These are phyloP conservation scores for Kockovaella imperatae DNA, from an alignment of 768 basidiomycete genomes.

Conservation along the genomic window DNA sequence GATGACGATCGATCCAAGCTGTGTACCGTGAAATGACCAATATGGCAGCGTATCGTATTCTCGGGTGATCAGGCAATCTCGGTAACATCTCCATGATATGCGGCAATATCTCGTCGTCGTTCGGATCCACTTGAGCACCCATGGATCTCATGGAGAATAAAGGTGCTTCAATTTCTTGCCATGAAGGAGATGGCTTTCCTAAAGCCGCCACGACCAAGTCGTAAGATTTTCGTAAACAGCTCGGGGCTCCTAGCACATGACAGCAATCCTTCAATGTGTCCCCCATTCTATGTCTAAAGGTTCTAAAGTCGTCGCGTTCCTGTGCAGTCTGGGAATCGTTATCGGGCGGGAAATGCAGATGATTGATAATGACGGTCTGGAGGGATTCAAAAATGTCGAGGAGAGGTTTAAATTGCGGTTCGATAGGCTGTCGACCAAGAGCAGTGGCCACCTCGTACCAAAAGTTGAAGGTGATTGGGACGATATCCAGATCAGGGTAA, in stretches of 20 bases:
- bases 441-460: slow-evolving; percentile 95
- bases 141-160: slow-evolving; percentile 96
- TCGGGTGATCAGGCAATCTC: slow-evolving; percentile 76
- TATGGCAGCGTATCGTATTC: slow-evolving; percentile 88
- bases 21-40: slow-evolving; percentile 93
- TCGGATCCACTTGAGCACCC: slow-evolving; percentile 83
- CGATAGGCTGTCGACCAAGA: slow-evolving; percentile 61
- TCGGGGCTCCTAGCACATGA: slow-evolving; percentile 77
- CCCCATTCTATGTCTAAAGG: slow-evolving; percentile 96
- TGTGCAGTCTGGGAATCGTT: slow-evolving; percentile 56
- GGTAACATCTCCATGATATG: slow-evolving; percentile 94
- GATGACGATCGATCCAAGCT: slow-evolving; percentile 88
- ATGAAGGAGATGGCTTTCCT: slow-evolving; percentile 56
- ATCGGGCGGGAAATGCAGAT: slow-evolving; percentile 85
- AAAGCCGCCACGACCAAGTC: slow-evolving; percentile 70
- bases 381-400: slow-evolving; percentile 73
- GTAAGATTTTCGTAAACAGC: slow-evolving; percentile 72
- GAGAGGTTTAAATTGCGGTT: slow-evolving; percentile 51
- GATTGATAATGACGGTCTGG: slow-evolving; percentile 75
- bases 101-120: slow-evolving; percentile 77
- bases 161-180: slow-evolving; percentile 97
- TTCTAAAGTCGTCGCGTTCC: slow-evolving; percentile 87
- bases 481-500: slow-evolving; percentile 87
- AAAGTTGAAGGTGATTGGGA: slow-evolving; percentile 94
- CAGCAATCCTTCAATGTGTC: slow-evolving; percentile 99